phyloP scores from a whole-genome alignment of 2,329 filamentous ascomycete genomes.

The Cadophora sp. region DNA sequence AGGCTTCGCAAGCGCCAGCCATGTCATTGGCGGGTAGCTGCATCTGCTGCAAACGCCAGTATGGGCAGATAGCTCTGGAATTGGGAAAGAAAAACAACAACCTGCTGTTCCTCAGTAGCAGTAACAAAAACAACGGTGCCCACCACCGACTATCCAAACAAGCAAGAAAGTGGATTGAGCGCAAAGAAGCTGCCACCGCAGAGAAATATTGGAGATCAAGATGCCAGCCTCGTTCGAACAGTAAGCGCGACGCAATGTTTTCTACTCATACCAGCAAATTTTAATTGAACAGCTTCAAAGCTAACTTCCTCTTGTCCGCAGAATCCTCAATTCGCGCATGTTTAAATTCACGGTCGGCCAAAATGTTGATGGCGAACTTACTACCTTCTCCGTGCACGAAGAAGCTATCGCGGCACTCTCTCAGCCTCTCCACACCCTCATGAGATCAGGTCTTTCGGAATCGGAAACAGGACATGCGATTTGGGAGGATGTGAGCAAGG shows the following conservation, averaged over 20 bases:
- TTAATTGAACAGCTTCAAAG: neutral
- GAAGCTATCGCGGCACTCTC: conserved; percentile 36
- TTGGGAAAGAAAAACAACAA: too few species aligned
- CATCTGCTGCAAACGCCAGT: conserved; percentile 13
- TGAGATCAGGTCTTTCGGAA: conserved; percentile 24
- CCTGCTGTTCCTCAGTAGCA: neutral
- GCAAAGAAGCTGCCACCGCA: neutral
- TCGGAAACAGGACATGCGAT: conserved; percentile 17
- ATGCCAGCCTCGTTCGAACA: conserved; percentile 33
- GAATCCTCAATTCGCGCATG: conserved; percentile 33
- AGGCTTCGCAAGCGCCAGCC: neutral
- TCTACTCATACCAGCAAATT: too few species aligned
- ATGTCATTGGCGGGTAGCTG: conserved; percentile 2
- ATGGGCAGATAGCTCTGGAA: neutral
- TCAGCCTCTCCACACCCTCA: conserved; percentile 22
- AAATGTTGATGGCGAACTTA: conserved; percentile 27
- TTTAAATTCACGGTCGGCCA: conserved; percentile 37
- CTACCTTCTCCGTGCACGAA: conserved; percentile 33
- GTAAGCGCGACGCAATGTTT: conserved; percentile 11
- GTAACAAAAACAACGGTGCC: neutral
- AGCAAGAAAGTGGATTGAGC: neutral
- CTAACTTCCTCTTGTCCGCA: conserved; percentile 13
- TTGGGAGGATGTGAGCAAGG: conserved; percentile 33
- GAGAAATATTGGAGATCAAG: neutral
- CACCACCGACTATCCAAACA: neutral